Evolutionary conservation across 257 asterid species (phyloP).

Genomic region (Plantago elongata): DNA sequence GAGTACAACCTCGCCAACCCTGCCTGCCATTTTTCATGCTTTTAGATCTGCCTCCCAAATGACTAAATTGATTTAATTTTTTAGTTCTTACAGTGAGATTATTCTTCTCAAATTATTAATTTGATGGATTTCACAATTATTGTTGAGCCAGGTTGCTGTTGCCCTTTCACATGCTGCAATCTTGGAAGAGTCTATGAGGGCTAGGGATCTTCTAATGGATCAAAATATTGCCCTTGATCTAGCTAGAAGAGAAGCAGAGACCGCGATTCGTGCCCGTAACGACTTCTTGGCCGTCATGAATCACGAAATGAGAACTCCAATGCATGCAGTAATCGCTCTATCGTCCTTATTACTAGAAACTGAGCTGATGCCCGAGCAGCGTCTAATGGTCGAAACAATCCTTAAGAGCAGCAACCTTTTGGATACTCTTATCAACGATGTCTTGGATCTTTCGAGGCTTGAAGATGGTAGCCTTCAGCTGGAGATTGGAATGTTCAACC

Average conservation of each 20-base stretch:
- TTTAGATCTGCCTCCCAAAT: not conserved
- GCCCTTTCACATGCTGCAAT: slow-evolving; percentile 99
- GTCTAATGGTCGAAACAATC: slow-evolving; percentile 94
- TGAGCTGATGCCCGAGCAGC: slow-evolving; percentile 85
- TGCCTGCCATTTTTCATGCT: no score
- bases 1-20: not conserved
- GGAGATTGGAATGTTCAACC: slow-evolving; percentile 65
- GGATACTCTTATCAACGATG: slow-evolving; percentile 92
- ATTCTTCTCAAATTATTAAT: not conserved
- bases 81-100: not conserved
- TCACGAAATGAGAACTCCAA: slow-evolving; percentile 98
- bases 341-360: slow-evolving; percentile 89
- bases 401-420: slow-evolving; percentile 94
- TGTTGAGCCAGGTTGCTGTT: slow-evolving; percentile 77
- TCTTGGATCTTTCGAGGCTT: slow-evolving; percentile 94
- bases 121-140: not conserved
- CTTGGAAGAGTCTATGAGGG: slow-evolving; percentile 96
- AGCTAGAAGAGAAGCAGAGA: slow-evolving; percentile 98
- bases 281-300: slow-evolving; percentile 98
- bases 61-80: not conserved
- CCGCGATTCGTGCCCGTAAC: slow-evolving; percentile 89
- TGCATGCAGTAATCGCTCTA: slow-evolving; percentile 94
- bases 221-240: slow-evolving; percentile 88
- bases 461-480: slow-evolving; percentile 98
- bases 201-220: slow-evolving; percentile 87